Evolutionary conservation across 139 green algal genomes (phyloP).

Genomic region (Chlamydomonas sp.): DNA sequence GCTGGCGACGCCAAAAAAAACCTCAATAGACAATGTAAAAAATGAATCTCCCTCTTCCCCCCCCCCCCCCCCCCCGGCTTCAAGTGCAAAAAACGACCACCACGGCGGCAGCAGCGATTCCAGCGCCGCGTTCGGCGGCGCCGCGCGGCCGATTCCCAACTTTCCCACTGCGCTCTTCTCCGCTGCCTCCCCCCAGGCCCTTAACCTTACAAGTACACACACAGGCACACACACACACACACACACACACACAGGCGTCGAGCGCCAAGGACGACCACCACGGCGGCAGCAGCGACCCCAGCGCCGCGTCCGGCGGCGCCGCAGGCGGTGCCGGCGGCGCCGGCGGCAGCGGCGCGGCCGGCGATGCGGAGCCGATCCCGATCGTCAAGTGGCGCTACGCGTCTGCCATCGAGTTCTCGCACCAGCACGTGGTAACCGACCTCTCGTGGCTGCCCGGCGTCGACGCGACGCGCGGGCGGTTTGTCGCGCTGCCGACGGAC

Average conservation of each 20-base stretch:
- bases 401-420: slow-evolving; percentile 52
- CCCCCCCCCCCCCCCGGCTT: background rate
- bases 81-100: too few species aligned
- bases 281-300: too few species aligned
- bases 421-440: slow-evolving; percentile 60
- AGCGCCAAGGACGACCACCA: too few species aligned
- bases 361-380: slow-evolving; percentile 19
- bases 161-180: too few species aligned
- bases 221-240: background rate
- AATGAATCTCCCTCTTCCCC: background rate
- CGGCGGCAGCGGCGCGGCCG: background rate
- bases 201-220: background rate
- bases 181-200: too few species aligned
- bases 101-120: too few species aligned
- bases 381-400: slow-evolving; percentile 42
- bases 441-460: slow-evolving; percentile 70
- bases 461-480: slow-evolving; percentile 38
- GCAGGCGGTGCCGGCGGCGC: background rate
- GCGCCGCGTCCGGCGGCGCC: too few species aligned
- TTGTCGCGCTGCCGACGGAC: slow-evolving; percentile 25
- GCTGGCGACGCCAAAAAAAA: too few species aligned
- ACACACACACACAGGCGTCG: slow-evolving; percentile 4
- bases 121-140: too few species aligned
- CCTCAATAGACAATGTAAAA: too few species aligned
- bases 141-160: too few species aligned